These are phyloP conservation scores for Pleurotus sapidus DNA, from an alignment of 768 basidiomycete species.

Conservation along the genomic window DNA sequence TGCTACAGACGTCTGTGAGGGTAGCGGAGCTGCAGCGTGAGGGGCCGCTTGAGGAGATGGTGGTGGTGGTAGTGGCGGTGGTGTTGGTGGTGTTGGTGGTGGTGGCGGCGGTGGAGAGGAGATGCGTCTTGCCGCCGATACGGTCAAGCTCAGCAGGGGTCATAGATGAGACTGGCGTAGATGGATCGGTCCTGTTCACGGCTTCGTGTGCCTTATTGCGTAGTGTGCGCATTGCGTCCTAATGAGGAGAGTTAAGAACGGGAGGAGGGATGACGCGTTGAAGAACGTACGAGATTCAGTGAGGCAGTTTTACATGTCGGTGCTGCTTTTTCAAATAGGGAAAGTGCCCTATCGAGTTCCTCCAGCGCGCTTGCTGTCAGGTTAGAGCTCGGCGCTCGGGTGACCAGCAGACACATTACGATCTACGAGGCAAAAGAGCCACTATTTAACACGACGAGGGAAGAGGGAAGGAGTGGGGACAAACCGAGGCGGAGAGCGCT, in stretches of 20 bases:
- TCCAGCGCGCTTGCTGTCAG: constrained; percentile 44
- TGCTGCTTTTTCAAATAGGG: constrained; percentile 46
- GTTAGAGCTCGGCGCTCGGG: constrained; percentile 44
- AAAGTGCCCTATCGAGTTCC: constrained; percentile 42
- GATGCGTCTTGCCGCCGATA: constrained; percentile 50
- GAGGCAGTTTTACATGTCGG: constrained; percentile 42
- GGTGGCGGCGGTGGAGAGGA: constrained; percentile 26
- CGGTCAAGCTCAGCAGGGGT: constrained; percentile 50
- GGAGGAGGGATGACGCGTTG: no score
- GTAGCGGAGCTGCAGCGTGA: constrained; percentile 1
- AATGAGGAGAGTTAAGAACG: background rate
- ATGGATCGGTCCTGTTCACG: constrained; percentile 22
- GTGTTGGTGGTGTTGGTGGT: constrained; percentile 8
- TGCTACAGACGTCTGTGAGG: constrained; percentile 3
- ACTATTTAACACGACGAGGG: background rate
- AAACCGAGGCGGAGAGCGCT: constrained; percentile 60
- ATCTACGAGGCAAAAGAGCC: constrained; percentile 40
- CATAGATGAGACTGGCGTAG: constrained; percentile 19
- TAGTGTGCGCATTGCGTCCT: constrained; percentile 40
- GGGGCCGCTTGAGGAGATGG: no score
- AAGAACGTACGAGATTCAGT: constrained; percentile 42
- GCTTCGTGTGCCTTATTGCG: constrained; percentile 42
- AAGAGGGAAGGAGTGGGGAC: no score
- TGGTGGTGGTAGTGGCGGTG: constrained; percentile 3
- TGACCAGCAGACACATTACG: constrained; percentile 54